phyloP scores from a whole-genome alignment of 1,284 basidiomycete species.

The Fomitiporia mediterranea region DNA sequence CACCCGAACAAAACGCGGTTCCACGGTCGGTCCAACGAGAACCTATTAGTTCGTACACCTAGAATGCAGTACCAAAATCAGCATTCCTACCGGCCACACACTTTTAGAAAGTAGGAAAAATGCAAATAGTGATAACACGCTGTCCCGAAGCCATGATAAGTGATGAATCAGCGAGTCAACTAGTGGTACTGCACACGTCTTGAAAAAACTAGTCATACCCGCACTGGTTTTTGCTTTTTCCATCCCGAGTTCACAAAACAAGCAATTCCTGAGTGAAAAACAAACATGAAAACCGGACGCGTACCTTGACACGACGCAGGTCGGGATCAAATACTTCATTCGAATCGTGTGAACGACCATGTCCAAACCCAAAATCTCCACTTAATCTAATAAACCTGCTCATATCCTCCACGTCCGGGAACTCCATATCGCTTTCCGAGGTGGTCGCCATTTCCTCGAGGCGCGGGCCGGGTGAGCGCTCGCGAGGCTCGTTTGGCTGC shows the following conservation, averaged over 20 bases:
- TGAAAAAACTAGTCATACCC: too few relatives aligned
- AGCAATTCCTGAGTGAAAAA: neutral
- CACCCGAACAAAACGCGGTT: conserved; percentile 89
- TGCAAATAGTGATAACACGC: conserved; percentile 1
- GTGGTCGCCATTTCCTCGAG: conserved; percentile 14
- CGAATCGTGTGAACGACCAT: conserved; percentile 17
- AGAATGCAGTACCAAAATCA: conserved; percentile 21
- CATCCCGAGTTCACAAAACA: too few relatives aligned
- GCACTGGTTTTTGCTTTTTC: too few relatives aligned
- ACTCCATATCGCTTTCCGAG: conserved; percentile 3
- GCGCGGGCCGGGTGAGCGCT: conserved; percentile 18
- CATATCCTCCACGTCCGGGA: neutral
- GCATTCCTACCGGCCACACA: conserved; percentile 11
- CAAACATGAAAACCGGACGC: conserved; percentile 6
- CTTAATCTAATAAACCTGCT: conserved; percentile 11
- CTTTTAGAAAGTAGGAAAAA: neutral
- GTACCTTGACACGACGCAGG: conserved; percentile 30
- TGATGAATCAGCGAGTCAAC: too few relatives aligned
- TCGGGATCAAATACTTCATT: conserved; percentile 27
- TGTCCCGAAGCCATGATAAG: neutral
- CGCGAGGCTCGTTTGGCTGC: neutral
- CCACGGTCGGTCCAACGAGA: conserved; percentile 90
- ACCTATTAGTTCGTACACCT: conserved; percentile 91
- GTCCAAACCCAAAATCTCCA: conserved; percentile 7
- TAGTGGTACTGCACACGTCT: too few relatives aligned